Evolutionary conservation across 495 filamentous ascomycete species (phyloP), one percentile per base, ranked within the genome.

Genomic region (Mycothermus thermophilus): DNA sequence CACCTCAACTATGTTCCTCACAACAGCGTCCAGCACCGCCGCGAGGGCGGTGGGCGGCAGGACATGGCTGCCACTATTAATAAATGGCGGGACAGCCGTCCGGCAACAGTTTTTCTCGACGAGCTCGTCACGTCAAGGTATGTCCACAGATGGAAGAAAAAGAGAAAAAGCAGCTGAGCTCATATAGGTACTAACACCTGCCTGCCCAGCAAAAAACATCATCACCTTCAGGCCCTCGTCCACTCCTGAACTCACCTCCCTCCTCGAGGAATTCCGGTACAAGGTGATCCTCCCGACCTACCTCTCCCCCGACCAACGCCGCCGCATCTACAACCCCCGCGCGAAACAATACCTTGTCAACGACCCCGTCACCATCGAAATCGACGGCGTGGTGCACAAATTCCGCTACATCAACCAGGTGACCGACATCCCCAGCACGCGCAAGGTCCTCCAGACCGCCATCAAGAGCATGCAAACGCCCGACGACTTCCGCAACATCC

Each of bases 251-350:
- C 57, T 68, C 27, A 42, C 62, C 35, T 26, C 49, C 17, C 23
- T 54, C 11, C 67, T 79, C 38, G 38, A 51, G 35, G 59, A 46
- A n/a, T 68, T 80, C 55, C 74, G 76, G 38, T 46, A 67, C 38
- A 63, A 75, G 30, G 57, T 79, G 48, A 74, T 87, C 54, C 64
- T 84, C 10, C 77, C 79, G 1, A 44, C 57, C 6, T 72, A 73
- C 44, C 70, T 87, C 3, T 46, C 59, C n/a, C 32, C 39, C 9
- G 58, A 57, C 2, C 75, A 81, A 44, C 63, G 61, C 43, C 63
- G 63, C 31, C 63, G 67, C 30, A 58, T 81, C 35, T 72, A 64
- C 61, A 58, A 59, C 17, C 27, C 47, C 20, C 65, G 58, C 28
- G 63, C 75, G 47, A 55, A 66, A 42, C 53, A 63, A 30, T 44